Base-by-base conservation (phyloP, 2,329 filamentous ascomycete species). In the Pseudonectria foliicola region DNA sequence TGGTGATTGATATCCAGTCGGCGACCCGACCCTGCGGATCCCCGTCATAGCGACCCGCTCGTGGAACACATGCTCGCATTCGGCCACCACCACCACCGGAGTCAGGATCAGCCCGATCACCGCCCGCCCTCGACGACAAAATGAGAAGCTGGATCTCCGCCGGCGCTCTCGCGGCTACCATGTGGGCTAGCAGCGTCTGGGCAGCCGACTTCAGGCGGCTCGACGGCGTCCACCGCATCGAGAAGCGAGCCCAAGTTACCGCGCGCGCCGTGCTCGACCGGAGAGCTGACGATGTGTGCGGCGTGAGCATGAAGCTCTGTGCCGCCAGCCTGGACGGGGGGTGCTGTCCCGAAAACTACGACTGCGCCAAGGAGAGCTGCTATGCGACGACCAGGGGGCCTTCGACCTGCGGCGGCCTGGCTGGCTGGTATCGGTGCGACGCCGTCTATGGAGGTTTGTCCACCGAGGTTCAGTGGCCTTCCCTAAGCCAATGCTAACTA, bases 311-410 rank as follows among this genome's bases (percentile, higher is more conserved):
- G 39, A 50, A 47, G 13, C 42, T 56, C 10, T 71, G 67, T 31
- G 54, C 66, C 5, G 46, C 53, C 4, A 60, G 60, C 8, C 35
- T 67, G n/a, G 49, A 53, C 13, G 69, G 70, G 24, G 66, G 63
- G 24, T 73, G 70, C 37, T 73, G 70, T 38, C 69, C 70, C 2
- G 50, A 61, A 4, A 52, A 60, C 26, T 76, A 72, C 45, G 55
- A 57, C 4, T 77, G 73, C 50, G 68, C 56, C 3, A 58, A 56
- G 29, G 57, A 65, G 24, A 67, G 65, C 25, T 74, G 70, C 39
- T 64, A 62, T 45, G 65, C 66, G 10, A 68, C 67, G 4, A 67
- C 66, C 0, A 63, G 56, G 25, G 62, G 59, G 10, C 60, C 66
- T 10, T 59, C 60, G 6, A 61, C 64, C 3, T 63, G 67, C 51